Conservation (phyloP, 169 alveolate genomes). For the Cryptosporidium tyzzeri region DNA sequence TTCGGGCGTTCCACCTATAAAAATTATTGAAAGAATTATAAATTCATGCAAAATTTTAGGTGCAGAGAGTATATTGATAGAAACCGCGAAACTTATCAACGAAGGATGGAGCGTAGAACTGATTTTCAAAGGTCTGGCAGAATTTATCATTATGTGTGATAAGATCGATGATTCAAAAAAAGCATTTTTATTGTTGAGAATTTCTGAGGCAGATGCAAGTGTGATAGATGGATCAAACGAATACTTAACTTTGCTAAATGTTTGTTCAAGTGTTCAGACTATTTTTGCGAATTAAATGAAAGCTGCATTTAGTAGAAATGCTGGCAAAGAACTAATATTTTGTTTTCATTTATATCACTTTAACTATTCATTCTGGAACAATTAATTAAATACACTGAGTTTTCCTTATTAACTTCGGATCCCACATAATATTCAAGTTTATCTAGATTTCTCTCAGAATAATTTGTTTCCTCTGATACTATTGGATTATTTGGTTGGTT, state of each 20-base stretch:
- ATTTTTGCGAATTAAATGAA: constrained; percentile 3
- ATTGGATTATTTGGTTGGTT: background rate
- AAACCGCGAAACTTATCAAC: background rate
- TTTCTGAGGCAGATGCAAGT: constrained; percentile 59
- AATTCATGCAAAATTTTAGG: constrained; percentile 77
- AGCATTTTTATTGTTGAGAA: constrained; percentile 41
- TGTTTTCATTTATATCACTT: background rate
- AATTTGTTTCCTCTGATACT: background rate
- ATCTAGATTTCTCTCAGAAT: background rate
- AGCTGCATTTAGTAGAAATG: background rate
- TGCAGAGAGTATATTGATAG: constrained; percentile 24
- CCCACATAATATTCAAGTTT: background rate
- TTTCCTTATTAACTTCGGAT: background rate
- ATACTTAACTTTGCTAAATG: constrained; percentile 40
- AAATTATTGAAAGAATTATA: constrained; percentile 72
- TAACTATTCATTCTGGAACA: background rate
- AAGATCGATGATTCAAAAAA: constrained; percentile 51
- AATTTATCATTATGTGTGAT: background rate
- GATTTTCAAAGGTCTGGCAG: constrained; percentile 17
- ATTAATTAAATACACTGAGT: background rate
- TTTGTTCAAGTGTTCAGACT: constrained; percentile 52
- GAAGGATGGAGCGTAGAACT: constrained; percentile 53
- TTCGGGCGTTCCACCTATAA: constrained; percentile 81
- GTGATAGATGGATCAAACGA: constrained; percentile 73
- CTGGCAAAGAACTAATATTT: background rate